These are phyloP conservation scores for Graphilbum sp. DNA, from an alignment of 2,329 filamentous ascomycete species.

Conservation along the genomic window DNA sequence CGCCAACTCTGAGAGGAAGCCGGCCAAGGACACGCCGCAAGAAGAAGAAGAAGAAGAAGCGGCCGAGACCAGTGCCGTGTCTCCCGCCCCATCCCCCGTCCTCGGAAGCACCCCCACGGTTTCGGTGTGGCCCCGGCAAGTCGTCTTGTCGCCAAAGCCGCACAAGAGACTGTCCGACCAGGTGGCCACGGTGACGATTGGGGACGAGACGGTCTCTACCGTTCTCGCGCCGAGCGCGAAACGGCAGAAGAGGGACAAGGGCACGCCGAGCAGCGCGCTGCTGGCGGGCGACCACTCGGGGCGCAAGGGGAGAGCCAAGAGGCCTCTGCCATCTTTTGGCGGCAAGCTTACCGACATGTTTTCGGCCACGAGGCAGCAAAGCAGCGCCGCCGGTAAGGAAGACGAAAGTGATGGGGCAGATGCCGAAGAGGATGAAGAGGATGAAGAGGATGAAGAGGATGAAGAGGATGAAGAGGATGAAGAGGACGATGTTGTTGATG, in stretches of 20 bases:
- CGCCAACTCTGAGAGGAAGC: too few species aligned
- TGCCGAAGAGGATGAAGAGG: conserved; percentile 4
- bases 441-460: conserved; percentile 5
- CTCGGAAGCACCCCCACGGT: neutral
- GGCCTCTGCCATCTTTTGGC: conserved; percentile 10
- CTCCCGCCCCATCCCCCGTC: neutral
- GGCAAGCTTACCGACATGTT: conserved; percentile 12
- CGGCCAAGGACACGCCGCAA: too few species aligned
- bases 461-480: conserved; percentile 1
- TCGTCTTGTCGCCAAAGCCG: conserved; percentile 6
- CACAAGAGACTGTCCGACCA: conserved; percentile 45
- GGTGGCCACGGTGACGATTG: conserved; percentile 60
- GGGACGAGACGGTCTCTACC: conserved; percentile 48
- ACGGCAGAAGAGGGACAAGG: conserved; percentile 24
- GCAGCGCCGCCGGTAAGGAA: neutral
- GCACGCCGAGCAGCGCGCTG: conserved; percentile 9
- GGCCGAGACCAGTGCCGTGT: too few species aligned
- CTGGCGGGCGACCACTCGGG: too few species aligned
- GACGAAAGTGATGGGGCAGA: conserved; percentile 9
- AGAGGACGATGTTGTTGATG: conserved; percentile 2
- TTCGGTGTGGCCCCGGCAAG: neutral
- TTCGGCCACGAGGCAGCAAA: conserved; percentile 2
- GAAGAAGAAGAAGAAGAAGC: too few species aligned
- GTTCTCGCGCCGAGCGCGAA: conserved; percentile 43
- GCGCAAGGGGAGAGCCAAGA: conserved; percentile 8